Base-by-base conservation (phyloP, 2,329 filamentous ascomycete genomes). In the Pochonia chlamydosporia region DNA sequence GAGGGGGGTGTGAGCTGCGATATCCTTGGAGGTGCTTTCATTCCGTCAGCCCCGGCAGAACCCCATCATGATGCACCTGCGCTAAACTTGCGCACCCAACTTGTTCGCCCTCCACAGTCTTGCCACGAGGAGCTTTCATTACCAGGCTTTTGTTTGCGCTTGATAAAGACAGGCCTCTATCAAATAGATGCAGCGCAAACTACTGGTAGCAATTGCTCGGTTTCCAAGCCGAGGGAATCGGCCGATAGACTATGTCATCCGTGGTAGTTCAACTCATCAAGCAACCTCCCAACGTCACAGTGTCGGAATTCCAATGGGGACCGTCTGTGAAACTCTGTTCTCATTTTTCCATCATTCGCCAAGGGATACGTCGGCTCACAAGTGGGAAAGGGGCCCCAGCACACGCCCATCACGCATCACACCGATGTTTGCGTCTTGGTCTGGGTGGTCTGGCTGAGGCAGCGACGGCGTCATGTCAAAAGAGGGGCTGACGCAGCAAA, bases 401-500 rank as follows among this genome's bases (percentile, higher is more conserved):
- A 33, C 20, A 43, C 43, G 42, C 41, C 20, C 28, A n/a, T 36
- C 43, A 45, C 49, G 48, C 28, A n/a, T 36, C 43, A 45, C 49
- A 49, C 48, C 52, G 35, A 45, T 37, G 28, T 46, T 44, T 45
- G 23, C 23, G 46, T 46, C 20, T 39, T 18, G 20, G 7, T 39
- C 16, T n/a, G n/a, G n/a, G n/a, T n/a, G n/a, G n/a, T n/a, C n/a
- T 43, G 30, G 37, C 31, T 40, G 44, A 48, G 49, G 39, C 45
- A 48, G 20, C 52, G 49, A 48, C 52, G 49, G 51, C 51, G 50
- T 54, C 50, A 46, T 50, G 9, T 40, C 33, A 50, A 51, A 53
- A 54, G 49, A 53, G 53, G 54, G 56, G 52, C 50, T 40, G 44
- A 44, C 35, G 49, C 51, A 52, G 51, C 49, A 45, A 49, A 43